Evolutionary conservation across 208 protist genomes (phyloP).

Genomic region (Crithidia fasciculata): DNA sequence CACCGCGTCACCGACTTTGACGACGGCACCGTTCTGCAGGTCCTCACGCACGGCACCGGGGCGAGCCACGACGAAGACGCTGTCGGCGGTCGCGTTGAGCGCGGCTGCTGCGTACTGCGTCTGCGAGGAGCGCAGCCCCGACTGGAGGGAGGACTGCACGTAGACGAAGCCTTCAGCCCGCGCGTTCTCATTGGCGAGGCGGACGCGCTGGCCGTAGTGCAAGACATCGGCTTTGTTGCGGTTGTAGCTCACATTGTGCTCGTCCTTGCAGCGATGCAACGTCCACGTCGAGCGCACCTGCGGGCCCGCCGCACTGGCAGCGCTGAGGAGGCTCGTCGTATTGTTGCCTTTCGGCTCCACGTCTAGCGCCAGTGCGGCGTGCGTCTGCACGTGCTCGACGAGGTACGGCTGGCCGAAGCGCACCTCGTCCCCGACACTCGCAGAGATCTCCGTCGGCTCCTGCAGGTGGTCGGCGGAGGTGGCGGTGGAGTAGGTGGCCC

Average conservation of each 20-base stretch:
- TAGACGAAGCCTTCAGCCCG: constrained; percentile 68
- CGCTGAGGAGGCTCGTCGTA: constrained; percentile 14
- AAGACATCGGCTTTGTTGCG: constrained; percentile 48
- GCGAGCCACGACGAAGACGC: constrained; percentile 71
- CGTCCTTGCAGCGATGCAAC: constrained; percentile 65
- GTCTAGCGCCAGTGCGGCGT: constrained; percentile 66
- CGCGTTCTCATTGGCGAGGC: constrained; percentile 73
- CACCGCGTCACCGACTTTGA: constrained; percentile 75
- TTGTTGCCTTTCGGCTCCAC: constrained; percentile 7
- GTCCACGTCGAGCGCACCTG: constrained; percentile 79
- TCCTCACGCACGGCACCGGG: constrained; percentile 55
- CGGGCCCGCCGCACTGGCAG: constrained; percentile 36
- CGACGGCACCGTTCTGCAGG: constrained; percentile 56
- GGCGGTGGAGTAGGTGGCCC: constrained; percentile 1
- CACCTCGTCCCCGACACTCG: constrained; percentile 37
- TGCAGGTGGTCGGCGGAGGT: constrained; percentile 29
- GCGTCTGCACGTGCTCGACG: constrained; percentile 53
- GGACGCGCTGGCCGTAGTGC: constrained; percentile 89
- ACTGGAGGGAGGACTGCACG: constrained; percentile 59
- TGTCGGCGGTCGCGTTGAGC: constrained; percentile 58
- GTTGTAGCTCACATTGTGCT: constrained; percentile 76
- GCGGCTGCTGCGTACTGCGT: constrained; percentile 52
- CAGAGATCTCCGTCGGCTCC: constrained; percentile 38
- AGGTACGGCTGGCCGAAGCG: constrained; percentile 63
- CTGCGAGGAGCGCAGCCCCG: constrained; percentile 51